Base-by-base conservation (phyloP, 2,329 filamentous ascomycete genomes). In the Sclerotinia sclerotiorum region DNA sequence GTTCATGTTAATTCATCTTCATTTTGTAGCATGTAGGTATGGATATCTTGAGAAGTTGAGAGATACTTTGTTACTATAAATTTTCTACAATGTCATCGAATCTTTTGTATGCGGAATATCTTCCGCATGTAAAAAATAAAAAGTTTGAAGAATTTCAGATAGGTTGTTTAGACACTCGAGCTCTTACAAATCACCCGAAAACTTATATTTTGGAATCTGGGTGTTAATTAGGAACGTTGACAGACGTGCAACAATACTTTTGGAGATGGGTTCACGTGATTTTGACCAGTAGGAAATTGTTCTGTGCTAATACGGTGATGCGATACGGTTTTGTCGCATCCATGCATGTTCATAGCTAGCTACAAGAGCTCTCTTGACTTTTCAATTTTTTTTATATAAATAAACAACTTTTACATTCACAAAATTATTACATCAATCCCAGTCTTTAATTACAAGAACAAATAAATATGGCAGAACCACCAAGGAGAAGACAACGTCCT, bases 391-490 rank as follows among this genome's bases (percentile, higher is more conserved):
- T 24, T 39, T 42, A 10, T 5, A 58, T 44, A 58, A 42, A 58
- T 4, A 44, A 48, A 27, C 55, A 27, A 11, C 3, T 19, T 11
- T 19, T 11, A 29, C 27, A 32, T 24, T 24, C 3, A 54, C 15
- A 54, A 54, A 21, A 7, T 15, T 19, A 11, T 21, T 60, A 11
- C 17, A 15, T 46, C 29, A 24, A 11, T 52, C 13, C 10, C 2
- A 3, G 5, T 8, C 1, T 49, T 24, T 55, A n/a, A 17, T 39
- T 8, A 46, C 39, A 24, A 49, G 3, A n/a, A 42, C 24, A 5
- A 39, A 19, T 51, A 52, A 68, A 49, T 15, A 87, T 87, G 85
- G 78, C 83, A 32, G 84, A 86, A 73, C 82, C 82, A 72, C 80
- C 84, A 69, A 77, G 82, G 65, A 85, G 84, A 76, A 83, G 84